Evolutionary conservation across 495 filamentous ascomycete genomes (phyloP).

Genomic region (Hypoxylon lienhwacheense): DNA sequence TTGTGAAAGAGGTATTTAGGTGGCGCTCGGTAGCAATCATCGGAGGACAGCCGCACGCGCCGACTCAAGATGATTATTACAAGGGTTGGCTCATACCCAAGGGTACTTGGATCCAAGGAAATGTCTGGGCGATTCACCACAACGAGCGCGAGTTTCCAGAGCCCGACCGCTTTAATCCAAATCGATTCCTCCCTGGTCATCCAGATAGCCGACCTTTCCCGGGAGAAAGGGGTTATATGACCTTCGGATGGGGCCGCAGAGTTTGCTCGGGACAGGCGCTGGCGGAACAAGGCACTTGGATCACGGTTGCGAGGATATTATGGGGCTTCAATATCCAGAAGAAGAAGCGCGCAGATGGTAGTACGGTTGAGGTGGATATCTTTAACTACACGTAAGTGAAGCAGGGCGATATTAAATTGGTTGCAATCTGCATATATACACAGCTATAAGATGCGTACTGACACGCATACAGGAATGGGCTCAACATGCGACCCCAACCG

Average conservation of each 20-base stretch:
- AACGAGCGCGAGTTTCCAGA: conserved; percentile 65
- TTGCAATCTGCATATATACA: conserved; percentile 37
- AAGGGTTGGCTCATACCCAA: conserved; percentile 57
- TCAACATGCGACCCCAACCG: conserved; percentile 59
- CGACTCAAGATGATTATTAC: conserved; percentile 61
- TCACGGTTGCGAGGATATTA: conserved; percentile 56
- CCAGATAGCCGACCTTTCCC: conserved; percentile 58
- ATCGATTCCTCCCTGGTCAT: conserved; percentile 50
- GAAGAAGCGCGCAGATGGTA: conserved; percentile 49
- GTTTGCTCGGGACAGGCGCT: conserved; percentile 62
- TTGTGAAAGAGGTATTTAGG: conserved; percentile 65
- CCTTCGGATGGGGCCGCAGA: conserved; percentile 63
- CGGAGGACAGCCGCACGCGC: conserved; percentile 64
- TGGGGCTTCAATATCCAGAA: conserved; percentile 60
- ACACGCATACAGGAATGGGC: conserved; percentile 50
- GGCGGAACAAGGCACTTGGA: conserved; percentile 60
- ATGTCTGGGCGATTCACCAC: conserved; percentile 67
- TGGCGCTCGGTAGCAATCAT: conserved; percentile 66
- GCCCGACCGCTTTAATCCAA: conserved; percentile 59
- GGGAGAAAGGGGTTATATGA: conserved; percentile 64
- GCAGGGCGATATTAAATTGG: too few species aligned
- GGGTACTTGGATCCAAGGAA: conserved; percentile 61
- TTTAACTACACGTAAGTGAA: conserved; percentile 44
- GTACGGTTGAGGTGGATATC: conserved; percentile 56
- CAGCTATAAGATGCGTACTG: conserved; percentile 12